Percentiles rank a stretch among this genome's conserved stretches.
phyloP scores from a whole-genome alignment of 1,139 yeast species.

The Nadsonia starkeyi-henricii region DNA sequence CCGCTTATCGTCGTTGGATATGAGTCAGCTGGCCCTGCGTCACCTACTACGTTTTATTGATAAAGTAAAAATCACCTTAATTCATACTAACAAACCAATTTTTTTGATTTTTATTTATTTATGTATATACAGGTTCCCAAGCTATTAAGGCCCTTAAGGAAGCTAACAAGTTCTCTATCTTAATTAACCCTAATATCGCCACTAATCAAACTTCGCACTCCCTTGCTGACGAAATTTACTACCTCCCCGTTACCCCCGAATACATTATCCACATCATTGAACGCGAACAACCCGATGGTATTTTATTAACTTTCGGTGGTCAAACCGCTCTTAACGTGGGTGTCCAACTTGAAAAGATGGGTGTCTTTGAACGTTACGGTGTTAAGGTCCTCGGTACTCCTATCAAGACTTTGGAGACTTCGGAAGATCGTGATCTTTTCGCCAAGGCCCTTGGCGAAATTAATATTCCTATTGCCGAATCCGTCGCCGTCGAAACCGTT shows the following conservation, averaged over 20 bases:
- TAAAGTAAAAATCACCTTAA: too few species aligned
- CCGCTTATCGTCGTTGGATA: too few species aligned
- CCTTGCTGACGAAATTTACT: slow-evolving; percentile 88
- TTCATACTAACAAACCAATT: too few species aligned
- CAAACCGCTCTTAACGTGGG: slow-evolving; percentile 97
- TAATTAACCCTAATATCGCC: slow-evolving; percentile 94
- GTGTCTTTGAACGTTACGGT: slow-evolving; percentile 78
- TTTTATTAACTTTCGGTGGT: slow-evolving; percentile 91
- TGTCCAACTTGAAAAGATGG: slow-evolving; percentile 84
- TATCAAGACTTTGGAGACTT: slow-evolving; percentile 82
- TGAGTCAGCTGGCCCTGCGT: too few species aligned
- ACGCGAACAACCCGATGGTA: slow-evolving; percentile 93
- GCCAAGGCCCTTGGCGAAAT: slow-evolving; percentile 91
- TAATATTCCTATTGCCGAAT: slow-evolving; percentile 88
- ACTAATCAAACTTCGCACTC: slow-evolving; percentile 95
- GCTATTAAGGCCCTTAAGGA: slow-evolving; percentile 93
- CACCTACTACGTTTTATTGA: too few species aligned
- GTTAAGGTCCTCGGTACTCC: slow-evolving; percentile 97
- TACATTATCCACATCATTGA: slow-evolving; percentile 88
- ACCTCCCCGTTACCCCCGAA: slow-evolving; percentile 92
- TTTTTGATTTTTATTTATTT: neutral
- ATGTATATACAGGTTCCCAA: slow-evolving; percentile 38
- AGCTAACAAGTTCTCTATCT: slow-evolving; percentile 69
- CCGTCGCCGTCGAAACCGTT: slow-evolving; percentile 84
- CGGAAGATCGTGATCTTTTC: slow-evolving; percentile 94